Evolutionary conservation across 176 grass and related monocot genomes (phyloP).

Genomic region (Ensete ventricosum): DNA sequence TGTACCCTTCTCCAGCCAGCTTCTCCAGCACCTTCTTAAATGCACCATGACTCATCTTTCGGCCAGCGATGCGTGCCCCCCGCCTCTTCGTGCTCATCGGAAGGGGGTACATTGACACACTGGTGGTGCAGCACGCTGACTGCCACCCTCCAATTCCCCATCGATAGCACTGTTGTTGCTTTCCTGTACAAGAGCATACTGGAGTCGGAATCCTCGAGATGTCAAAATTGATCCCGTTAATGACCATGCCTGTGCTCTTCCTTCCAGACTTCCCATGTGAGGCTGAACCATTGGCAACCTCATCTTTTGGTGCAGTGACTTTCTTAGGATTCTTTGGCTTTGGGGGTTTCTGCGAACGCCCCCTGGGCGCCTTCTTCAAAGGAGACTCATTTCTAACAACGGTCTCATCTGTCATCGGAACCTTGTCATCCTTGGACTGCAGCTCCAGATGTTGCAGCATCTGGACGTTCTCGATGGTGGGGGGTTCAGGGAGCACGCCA

Average conservation of each 20-base stretch:
- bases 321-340: constrained; percentile 25
- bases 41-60: constrained; percentile 16
- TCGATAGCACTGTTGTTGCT: constrained; percentile 7
- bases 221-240: constrained; percentile 19
- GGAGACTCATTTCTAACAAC: constrained; percentile 9
- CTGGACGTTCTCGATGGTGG: neutral
- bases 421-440: constrained; percentile 1
- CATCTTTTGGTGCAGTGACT: constrained; percentile 12
- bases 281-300: neutral
- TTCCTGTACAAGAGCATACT: constrained; percentile 16
- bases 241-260: constrained; percentile 12
- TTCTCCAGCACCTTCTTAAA: constrained; percentile 20
- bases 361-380: constrained; percentile 16
- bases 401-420: neutral
- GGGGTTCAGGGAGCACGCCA: neutral
- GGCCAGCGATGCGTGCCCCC: constrained; percentile 12
- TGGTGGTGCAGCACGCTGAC: constrained; percentile 18
- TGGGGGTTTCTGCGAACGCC: neutral
- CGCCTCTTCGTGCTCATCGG: constrained; percentile 14
- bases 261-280: neutral
- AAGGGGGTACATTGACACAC: constrained; percentile 5
- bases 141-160: constrained; percentile 20
- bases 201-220: constrained; percentile 11
- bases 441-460: constrained; percentile 8
- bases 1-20: constrained; percentile 14